Conservation (phyloP, 805 yeast species). For the Suhomyces kilbournensis region DNA sequence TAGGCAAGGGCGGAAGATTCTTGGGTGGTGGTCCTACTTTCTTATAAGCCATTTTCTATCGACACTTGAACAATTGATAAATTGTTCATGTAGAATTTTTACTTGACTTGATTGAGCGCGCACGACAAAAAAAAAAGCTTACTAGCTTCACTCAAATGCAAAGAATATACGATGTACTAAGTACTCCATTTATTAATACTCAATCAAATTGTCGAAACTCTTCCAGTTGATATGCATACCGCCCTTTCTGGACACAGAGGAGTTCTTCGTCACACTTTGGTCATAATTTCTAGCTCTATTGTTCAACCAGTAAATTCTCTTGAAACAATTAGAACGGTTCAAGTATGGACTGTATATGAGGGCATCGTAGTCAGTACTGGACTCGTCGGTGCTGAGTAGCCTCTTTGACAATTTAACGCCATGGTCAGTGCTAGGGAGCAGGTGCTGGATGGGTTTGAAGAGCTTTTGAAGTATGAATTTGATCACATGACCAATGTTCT, state of each 20-base stretch:
- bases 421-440: not conserved
- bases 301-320: conserved; percentile 32
- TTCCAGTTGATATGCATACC: conserved; percentile 6
- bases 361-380: conserved; percentile 18
- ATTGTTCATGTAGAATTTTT: conserved; percentile 1
- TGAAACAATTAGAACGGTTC: conserved; percentile 19
- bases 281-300: conserved; percentile 1
- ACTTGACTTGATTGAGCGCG: conserved; percentile 3
- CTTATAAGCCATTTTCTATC: conserved; percentile 38
- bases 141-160: too few relatives aligned
- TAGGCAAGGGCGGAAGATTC: conserved; percentile 67
- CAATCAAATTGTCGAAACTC: conserved; percentile 7
- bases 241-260: not conserved
- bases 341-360: conserved; percentile 24
- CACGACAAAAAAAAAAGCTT: conserved; percentile 2
- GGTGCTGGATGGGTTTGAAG: conserved; percentile 11
- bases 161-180: too few relatives aligned
- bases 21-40: conserved; percentile 40
- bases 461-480: conserved; percentile 24
- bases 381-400: not conserved
- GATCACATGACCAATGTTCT: conserved; percentile 27
- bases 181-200: conserved; percentile 1
- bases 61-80: not conserved
- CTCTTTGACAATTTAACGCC: not conserved
- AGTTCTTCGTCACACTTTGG: not conserved